These are phyloP conservation scores for Sporothrix euskadiensis DNA, from an alignment of 2,329 filamentous ascomycete genomes.

Conservation along the genomic window DNA sequence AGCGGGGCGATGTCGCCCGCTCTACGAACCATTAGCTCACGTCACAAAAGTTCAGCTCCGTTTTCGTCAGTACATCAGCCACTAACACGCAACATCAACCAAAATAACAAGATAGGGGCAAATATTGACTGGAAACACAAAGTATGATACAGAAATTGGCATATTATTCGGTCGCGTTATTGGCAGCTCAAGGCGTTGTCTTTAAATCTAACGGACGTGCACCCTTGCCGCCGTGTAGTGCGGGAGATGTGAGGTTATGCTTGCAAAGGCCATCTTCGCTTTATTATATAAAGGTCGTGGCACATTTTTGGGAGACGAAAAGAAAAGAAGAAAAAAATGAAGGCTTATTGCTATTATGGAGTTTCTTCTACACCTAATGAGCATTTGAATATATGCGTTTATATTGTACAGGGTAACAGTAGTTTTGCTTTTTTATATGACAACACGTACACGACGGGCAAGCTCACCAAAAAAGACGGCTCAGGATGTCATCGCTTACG, in stretches of 20 bases:
- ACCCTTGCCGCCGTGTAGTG: too few species aligned
- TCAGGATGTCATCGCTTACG: too few species aligned
- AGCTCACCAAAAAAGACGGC: neutral
- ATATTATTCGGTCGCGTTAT: too few species aligned
- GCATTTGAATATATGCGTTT: constrained; percentile 14
- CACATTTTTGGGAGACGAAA: too few species aligned
- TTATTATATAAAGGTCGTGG: too few species aligned
- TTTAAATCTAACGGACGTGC: too few species aligned
- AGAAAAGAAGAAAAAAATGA: neutral
- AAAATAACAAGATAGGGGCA: neutral
- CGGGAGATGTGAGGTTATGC: neutral
- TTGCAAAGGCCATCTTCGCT: neutral
- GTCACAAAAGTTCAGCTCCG: neutral
- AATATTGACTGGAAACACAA: neutral
- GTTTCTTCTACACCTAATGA: neutral
- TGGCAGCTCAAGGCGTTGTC: too few species aligned
- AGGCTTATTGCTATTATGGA: constrained; percentile 4
- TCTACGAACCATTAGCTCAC: neutral
- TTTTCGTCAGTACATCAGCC: neutral
- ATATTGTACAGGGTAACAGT: constrained; percentile 14
- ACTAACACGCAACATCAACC: neutral
- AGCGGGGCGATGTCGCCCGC: constrained; percentile 4
- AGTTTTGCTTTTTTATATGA: neutral
- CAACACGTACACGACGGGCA: neutral
- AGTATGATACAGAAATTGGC: neutral